Evolutionary conservation across 2,329 filamentous ascomycete species (phyloP).

Genomic region (Microdochium trichocladiopsis): DNA sequence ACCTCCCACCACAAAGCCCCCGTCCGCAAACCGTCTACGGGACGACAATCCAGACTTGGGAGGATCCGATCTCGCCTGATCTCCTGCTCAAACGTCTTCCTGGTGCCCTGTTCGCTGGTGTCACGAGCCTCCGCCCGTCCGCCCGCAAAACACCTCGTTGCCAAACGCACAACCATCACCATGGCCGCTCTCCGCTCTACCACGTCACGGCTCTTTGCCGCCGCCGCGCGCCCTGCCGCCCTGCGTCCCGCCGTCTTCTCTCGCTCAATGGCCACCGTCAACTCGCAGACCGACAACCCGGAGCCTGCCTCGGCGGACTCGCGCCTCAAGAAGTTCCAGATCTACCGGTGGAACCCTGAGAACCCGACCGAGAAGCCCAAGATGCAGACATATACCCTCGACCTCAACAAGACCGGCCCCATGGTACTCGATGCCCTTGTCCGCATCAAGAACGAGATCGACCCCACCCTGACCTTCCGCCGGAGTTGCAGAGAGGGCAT

Average conservation of each 20-base stretch:
- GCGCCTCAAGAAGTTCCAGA: slow-evolving; percentile 87
- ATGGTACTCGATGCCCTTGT: slow-evolving; percentile 98
- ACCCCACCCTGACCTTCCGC: slow-evolving; percentile 93
- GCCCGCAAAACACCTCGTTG: not conserved
- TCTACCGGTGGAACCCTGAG: slow-evolving; percentile 99
- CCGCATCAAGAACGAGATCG: slow-evolving; percentile 97
- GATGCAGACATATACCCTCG: slow-evolving; percentile 93
- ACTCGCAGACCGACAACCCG: slow-evolving; percentile 52
- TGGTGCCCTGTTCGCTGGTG: not conserved
- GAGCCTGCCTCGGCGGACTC: slow-evolving; percentile 51
- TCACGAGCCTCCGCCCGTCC: not conserved
- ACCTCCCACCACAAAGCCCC: not conserved
- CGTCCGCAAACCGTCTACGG: not conserved
- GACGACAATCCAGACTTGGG: not conserved
- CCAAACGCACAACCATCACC: slow-evolving; percentile 15
- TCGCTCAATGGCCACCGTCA: slow-evolving; percentile 48
- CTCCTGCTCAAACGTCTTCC: not conserved
- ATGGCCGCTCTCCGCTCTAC: slow-evolving; percentile 59
- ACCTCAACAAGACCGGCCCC: slow-evolving; percentile 97
- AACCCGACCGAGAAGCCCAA: slow-evolving; percentile 83
- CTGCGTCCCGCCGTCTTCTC: slow-evolving; percentile 33
- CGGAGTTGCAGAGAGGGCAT: slow-evolving; percentile 96
- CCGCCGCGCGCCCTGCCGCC: slow-evolving; percentile 21
- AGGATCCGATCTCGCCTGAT: not conserved
- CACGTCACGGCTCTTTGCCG: slow-evolving; percentile 43